Evolutionary conservation across 768 basidiomycete genomes (phyloP), one percentile per base, ranked within the genome.

Genomic region (Psilocybe sp.): DNA sequence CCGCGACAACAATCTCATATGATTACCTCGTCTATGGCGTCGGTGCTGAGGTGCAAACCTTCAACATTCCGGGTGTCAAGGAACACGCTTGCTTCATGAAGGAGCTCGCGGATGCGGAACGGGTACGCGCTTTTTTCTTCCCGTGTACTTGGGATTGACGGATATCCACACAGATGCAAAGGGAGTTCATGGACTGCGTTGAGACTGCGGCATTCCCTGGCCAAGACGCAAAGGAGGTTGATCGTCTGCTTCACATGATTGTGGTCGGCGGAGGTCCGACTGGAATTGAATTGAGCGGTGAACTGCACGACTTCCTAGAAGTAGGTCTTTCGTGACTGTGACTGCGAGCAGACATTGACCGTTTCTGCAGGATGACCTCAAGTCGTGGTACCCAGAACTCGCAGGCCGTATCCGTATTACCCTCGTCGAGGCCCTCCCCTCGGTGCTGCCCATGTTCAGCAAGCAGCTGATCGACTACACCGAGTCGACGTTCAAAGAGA

Each of bases 21-120:
- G 97, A 98, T 71, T 98, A 98, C 69, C 86, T 98, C 47, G 87
- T 99, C 19, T 96, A 89, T 67, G 95, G 90, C 7, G 92, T 98
- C 53, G 97, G 97, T 18, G 93, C 95, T 0, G 95, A 98, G 65
- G 86, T 85, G 0, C 93, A 96, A 69, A 95, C 93, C 0, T 96
- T 96, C 65, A 90, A 92, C 50, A 98, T 98, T 60, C 91, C 92
- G 32, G 97, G 96, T 58, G 95, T 98, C 32, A 81, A 85, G 61
- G 90, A 98, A 63, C 72, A 98, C 66, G 89, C 92, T 1, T 96
- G 92, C 69, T 98, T 97, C 78, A 91, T 98, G 85, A 99, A 98
- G 75, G 97, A 99, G 67, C 70, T 97, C n/a, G 73, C 79, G 47
- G 97, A 98, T 66, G 97, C 95, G 20, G 94, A 97, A 72, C 84